Base-by-base conservation (phyloP, 306 rosid species). In the Dryas octopetala region DNA sequence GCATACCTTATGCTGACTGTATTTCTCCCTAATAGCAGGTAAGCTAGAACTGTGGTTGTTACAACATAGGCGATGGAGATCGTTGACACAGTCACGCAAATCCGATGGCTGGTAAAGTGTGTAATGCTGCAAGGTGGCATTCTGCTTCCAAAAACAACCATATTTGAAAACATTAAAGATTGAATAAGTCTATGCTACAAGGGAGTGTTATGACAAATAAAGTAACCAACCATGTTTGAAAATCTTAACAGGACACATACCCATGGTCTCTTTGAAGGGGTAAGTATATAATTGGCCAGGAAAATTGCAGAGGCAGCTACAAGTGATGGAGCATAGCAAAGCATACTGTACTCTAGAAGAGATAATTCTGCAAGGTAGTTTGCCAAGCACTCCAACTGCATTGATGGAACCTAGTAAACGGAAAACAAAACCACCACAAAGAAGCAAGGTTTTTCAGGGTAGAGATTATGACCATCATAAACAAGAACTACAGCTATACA, bases 381-480 rank as follows among this genome's bases (percentile, higher is more conserved):
- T 28, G 97, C 84, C 83, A 95, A 83, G 86, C 99, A 91, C 81
- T 95, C 99, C 74, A 95, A 80, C 65, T 89, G 97, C 83, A 95
- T 79, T 14, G 93, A 89, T 75, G 91, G 81, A 65, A 70, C 80
- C 89, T 88, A 50, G 64, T 47, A 60, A 32, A 32, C 45, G 10
- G 51, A n/a, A 47, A 50, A 43, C 15, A 59, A 69, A 75, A 53
- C 9, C 64, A 69, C 54, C 1, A 52, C 4, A 63, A 55, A 19
- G 38, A 28, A 67, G 44, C 11, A 62, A 62, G 45, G 19, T 41
- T 45, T 82, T 69, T 45, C 41, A 23, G 38, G 38, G 57, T 52
- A 17, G 17, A 52, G 17, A 5, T 46, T 46, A 32, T 32, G 1
- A 8, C 4, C 9, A 45, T 45, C 48, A 46, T 46, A 46, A 5